Base-by-base conservation (phyloP, 1,284 basidiomycete species). In the Boletus mariae region DNA sequence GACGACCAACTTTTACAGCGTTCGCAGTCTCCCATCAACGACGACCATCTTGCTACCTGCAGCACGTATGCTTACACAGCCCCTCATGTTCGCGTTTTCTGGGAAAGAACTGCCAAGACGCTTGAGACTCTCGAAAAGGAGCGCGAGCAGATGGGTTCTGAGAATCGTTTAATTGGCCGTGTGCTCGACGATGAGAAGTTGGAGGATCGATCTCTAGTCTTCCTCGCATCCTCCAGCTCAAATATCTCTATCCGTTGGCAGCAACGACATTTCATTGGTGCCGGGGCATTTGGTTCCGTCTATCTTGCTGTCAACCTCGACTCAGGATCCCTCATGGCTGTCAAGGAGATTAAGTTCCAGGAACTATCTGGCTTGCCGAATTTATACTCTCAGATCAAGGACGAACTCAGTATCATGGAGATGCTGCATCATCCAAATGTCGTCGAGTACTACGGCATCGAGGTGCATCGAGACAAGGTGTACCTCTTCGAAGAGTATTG, bases 401-500 rank as follows among this genome's bases (percentile, higher is more conserved):
- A 99, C 70, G 97, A 99, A 74, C 87, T 98, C 59, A 90, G 86
- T 61, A 94, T 99, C 57, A 99, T 99, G 97, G 94, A 97, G 72
- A 90, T 99, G 87, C 81, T 99, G 31, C 91, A 92, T 60, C 97
- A 99, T 71, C 94, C 93, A 13, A 99, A 99, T 67, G 91, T 99
- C 52, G 97, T 99, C 54, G 95, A 99, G 71, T 99, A 98, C 73
- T 98, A 98, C 67, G 97, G 97, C 37, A 97, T 99, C 62, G 97
- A 99, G 72, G 96, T 98, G 5, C 96, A 99, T 70, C 89, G 97
- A 23, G 97, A 99, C 75, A 95, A 96, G 71, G 94, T 99, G 11
- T 99, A 97, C 75, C 98, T 99, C 61, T 99, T 99, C 69, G 95
- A 99, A 71, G 96, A 99, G 74, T 99, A 92, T 71, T 99, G 97